Percentiles rank a stretch among this genome's conserved stretches.
Evolutionary conservation across 371 early-diverging fungal genomes (phyloP).

Genomic region (Gilbertella persicaria): DNA sequence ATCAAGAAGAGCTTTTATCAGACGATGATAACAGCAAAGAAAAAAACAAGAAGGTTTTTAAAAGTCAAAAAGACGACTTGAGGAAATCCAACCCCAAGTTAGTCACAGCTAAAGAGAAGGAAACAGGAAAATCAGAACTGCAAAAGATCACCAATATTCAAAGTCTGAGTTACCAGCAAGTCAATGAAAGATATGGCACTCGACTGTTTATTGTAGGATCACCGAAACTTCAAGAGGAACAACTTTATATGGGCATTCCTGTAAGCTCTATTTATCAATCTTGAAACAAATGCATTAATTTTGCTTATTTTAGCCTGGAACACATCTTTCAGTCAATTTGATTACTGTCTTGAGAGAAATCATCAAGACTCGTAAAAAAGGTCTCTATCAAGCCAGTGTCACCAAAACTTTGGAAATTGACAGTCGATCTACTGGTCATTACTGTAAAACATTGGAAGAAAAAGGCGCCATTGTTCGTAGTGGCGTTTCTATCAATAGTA

Average conservation of each 20-base stretch:
- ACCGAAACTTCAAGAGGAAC: constrained; percentile 31
- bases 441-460: constrained; percentile 37
- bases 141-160: constrained; percentile 13
- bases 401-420: constrained; percentile 32
- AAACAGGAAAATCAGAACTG: background rate
- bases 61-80: no score
- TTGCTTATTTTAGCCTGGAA: constrained; percentile 24
- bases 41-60: background rate
- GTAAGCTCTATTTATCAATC: constrained; percentile 19
- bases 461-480: constrained; percentile 38
- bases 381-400: constrained; percentile 35
- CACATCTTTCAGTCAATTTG: constrained; percentile 23
- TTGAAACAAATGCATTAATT: no score
- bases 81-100: no score
- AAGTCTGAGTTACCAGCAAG: constrained; percentile 20
- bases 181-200: constrained; percentile 25
- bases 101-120: no score
- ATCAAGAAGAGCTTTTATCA: background rate
- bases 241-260: constrained; percentile 30
- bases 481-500: constrained; percentile 14
- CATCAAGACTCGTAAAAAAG: constrained; percentile 21
- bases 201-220: constrained; percentile 26
- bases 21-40: background rate
- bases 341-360: constrained; percentile 24
- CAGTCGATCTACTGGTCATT: constrained; percentile 45